Percentiles rank a stretch among this genome's conserved stretches.
These are phyloP conservation scores for Xerocomellus chrysenteron DNA, from an alignment of 768 basidiomycete genomes.

Conservation along the genomic window DNA sequence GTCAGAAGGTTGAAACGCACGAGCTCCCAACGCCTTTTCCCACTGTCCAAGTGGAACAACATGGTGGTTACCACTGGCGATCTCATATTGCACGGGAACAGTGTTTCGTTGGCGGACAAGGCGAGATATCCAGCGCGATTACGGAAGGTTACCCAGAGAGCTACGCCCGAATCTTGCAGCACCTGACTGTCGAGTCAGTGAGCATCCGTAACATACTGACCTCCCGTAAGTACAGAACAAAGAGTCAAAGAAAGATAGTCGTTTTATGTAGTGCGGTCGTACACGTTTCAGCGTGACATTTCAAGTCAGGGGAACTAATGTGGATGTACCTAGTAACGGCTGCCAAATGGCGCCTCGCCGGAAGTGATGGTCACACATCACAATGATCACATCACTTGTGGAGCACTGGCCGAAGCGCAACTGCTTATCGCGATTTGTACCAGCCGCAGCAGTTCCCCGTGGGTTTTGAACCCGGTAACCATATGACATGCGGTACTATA, in stretches of 20 bases:
- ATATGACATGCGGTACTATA: slow-evolving; percentile 3
- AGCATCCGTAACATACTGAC: neutral
- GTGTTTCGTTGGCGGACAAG: neutral
- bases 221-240: no score
- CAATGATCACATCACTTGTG: neutral
- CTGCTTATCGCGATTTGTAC: neutral
- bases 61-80: neutral
- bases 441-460: slow-evolving; percentile 4
- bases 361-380: neutral
- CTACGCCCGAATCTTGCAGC: neutral
- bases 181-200: no score
- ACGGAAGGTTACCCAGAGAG: neutral
- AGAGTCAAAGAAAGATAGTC: neutral
- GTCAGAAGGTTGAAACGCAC: slow-evolving; percentile 4
- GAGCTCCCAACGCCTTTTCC: neutral
- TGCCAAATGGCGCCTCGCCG: no score
- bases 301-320: neutral
- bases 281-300: neutral
- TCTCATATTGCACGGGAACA: neutral
- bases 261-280: neutral
- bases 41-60: neutral
- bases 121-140: no score
- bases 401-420: neutral
- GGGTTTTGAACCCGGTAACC: neutral
- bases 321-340: neutral